A percentile compares a stretch with the other conserved stretches of the same genome.
Evolutionary conservation across 1,284 basidiomycete genomes (phyloP).

Genomic region (Boletus holoroseus): DNA sequence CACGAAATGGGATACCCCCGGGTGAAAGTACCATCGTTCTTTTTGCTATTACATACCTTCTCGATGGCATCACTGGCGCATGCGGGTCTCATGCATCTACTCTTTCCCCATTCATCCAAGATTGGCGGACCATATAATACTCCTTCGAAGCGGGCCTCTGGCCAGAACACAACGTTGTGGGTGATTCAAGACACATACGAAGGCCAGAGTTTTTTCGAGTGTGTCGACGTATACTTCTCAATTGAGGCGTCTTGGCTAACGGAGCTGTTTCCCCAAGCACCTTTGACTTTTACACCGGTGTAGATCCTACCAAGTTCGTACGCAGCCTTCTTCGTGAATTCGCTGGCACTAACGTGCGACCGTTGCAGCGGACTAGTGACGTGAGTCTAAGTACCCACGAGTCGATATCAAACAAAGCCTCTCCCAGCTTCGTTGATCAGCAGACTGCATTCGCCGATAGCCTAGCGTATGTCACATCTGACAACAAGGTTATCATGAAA

Average conservation of each 20-base stretch:
- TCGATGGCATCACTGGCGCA: slow-evolving; percentile 12
- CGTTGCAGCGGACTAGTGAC: slow-evolving; percentile 52
- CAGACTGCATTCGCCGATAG: slow-evolving; percentile 43
- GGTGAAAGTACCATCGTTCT: slow-evolving; percentile 9
- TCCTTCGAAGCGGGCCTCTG: slow-evolving; percentile 29
- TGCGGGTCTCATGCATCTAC: slow-evolving; percentile 10
- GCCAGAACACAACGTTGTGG: slow-evolving; percentile 50
- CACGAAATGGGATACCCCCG: slow-evolving; percentile 18
- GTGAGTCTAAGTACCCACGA: slow-evolving; percentile 36
- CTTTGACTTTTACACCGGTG: slow-evolving; percentile 53
- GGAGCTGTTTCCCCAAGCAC: slow-evolving; percentile 34
- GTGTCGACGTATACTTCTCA: slow-evolving; percentile 22
- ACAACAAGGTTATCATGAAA: slow-evolving; percentile 65
- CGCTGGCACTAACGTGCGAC: slow-evolving; percentile 14
- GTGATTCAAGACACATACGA: slow-evolving; percentile 51
- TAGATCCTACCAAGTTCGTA: slow-evolving; percentile 56
- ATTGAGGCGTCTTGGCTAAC: slow-evolving; percentile 12
- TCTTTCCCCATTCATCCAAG: slow-evolving; percentile 4
- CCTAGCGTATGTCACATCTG: slow-evolving; percentile 49
- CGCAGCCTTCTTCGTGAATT: slow-evolving; percentile 1
- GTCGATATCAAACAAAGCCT: slow-evolving; percentile 3
- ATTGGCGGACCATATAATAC: neutral
- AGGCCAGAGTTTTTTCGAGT: slow-evolving; percentile 53
- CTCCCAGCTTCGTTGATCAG: slow-evolving; percentile 47
- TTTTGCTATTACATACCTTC: slow-evolving; percentile 14